Base-by-base conservation (phyloP, 2,329 filamentous ascomycete species). In the Colletotrichum cereale region DNA sequence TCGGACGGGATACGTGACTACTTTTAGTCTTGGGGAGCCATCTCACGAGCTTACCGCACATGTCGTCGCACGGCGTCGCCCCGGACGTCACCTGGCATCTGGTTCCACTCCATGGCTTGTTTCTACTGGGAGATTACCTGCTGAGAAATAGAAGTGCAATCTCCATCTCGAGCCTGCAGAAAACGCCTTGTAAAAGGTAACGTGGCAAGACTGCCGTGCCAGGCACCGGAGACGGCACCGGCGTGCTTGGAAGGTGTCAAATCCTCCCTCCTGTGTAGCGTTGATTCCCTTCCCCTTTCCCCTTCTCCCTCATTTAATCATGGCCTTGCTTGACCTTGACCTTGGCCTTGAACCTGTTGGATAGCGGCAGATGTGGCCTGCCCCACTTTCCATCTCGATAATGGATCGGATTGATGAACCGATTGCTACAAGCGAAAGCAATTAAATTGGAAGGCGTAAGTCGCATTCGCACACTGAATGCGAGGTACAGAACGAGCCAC, bases 121-220 rank as follows among this genome's bases (percentile, higher is more conserved):
- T 36, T 62, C 44, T 21, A 26, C 55, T 31, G 44, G 42, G 44
- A 63, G 29, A 58, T 50, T 40, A 47, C 38, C 11, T 40, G 16
- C 44, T n/a, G n/a, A 26, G 50, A 68, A 68, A 60, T 68, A 58
- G 52, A 62, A 57, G 26, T 34, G 64, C 57, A 71, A 63, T 71
- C 42, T 71, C 38, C 47, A 62, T 62, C 18, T 16, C 18, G 44
- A 38, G 24, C 44, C 18, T 40, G 60, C 47, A 40, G n/a, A 26
- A 62, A 16, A 21, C 58, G 34, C n/a, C 40, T 42, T 40, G 38
- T 18, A 11, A 6, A 6, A 18, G 38, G 14, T 40, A 38, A 34
- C 14, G 29, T 6, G 42, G 42, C 58, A 61, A 48, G 29, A 42
- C 58, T 50, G 58, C n/a, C 26, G 31, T 16, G 40, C 26, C 34